A percentile compares a stretch with the other conserved stretches of the same genome.
These are phyloP conservation scores for Cadophora luteo-olivacea DNA, from an alignment of 2,329 filamentous ascomycete genomes.

Conservation along the genomic window DNA sequence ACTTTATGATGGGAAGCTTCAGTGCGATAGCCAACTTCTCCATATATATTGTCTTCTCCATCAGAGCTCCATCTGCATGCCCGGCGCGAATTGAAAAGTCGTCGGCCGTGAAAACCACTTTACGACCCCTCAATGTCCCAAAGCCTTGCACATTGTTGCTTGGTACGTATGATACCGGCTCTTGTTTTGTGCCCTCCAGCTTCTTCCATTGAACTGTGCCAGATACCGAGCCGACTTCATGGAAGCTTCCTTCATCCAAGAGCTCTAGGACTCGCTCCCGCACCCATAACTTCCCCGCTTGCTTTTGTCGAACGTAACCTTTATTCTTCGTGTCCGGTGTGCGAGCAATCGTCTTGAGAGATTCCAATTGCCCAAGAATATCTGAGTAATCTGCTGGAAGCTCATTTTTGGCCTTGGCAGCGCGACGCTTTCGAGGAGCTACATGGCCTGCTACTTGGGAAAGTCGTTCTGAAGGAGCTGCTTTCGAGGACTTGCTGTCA, in stretches of 20 bases:
- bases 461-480: constrained; percentile 45
- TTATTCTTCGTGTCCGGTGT: constrained; percentile 60
- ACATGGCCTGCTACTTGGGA: constrained; percentile 43
- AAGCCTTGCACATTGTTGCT: constrained; percentile 69
- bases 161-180: constrained; percentile 59
- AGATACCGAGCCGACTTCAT: constrained; percentile 65
- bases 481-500: constrained; percentile 17
- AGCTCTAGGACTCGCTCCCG: constrained; percentile 64
- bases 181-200: constrained; percentile 51
- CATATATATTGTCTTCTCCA: constrained; percentile 64
- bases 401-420: constrained; percentile 45
- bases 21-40: constrained; percentile 65
- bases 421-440: constrained; percentile 38
- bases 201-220: constrained; percentile 65
- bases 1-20: constrained; percentile 65
- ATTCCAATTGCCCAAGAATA: constrained; percentile 61
- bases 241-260: constrained; percentile 61
- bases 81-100: constrained; percentile 69
- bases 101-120: constrained; percentile 66
- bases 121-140: constrained; percentile 58
- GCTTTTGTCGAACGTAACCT: constrained; percentile 68
- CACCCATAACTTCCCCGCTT: constrained; percentile 70
- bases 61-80: constrained; percentile 66
- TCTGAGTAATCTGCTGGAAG: constrained; percentile 68
- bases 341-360: constrained; percentile 57